A percentile compares a stretch with the other conserved stretches of the same genome.
Conservation (phyloP, 176 grass and related monocot species). For the Puccinellia tenuiflora region DNA sequence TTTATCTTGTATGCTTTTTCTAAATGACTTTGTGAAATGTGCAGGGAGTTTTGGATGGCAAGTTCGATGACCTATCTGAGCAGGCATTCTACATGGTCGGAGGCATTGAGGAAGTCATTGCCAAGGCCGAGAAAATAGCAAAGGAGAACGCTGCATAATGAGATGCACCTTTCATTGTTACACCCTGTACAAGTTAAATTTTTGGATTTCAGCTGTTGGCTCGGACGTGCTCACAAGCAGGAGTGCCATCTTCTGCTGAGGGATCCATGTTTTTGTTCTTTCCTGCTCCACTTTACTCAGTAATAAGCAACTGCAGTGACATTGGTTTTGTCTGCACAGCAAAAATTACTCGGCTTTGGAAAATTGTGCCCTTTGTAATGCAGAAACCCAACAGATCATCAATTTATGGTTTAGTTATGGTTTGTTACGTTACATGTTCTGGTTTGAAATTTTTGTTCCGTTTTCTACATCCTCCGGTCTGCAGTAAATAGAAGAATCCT, state of each 20-base stretch:
- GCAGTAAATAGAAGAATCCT: no score
- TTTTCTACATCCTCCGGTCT: no score
- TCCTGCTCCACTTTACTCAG: slow-evolving; percentile 14
- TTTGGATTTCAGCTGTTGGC: slow-evolving; percentile 52
- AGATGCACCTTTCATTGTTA: slow-evolving; percentile 7
- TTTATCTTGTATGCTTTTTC: no score
- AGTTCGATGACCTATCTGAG: slow-evolving; percentile 82
- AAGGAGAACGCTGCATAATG: slow-evolving; percentile 67
- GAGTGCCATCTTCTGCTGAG: slow-evolving; percentile 49
- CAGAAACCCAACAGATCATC: slow-evolving; percentile 20
- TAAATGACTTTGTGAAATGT: no score
- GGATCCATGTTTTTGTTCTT: slow-evolving; percentile 26
- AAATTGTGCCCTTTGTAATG: slow-evolving; percentile 25
- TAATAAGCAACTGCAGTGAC: slow-evolving; percentile 48
- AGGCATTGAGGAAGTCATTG: slow-evolving; percentile 91
- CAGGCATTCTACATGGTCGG: slow-evolving; percentile 96
- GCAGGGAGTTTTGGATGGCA: slow-evolving; percentile 90
- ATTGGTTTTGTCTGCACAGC: slow-evolving; percentile 18
- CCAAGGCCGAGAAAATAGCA: slow-evolving; percentile 83
- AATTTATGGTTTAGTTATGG: slow-evolving; percentile 21
- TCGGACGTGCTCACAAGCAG: slow-evolving; percentile 36
- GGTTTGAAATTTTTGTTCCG: background rate
- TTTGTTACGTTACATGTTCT: background rate
- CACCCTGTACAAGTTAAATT: slow-evolving; percentile 48
- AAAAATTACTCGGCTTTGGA: background rate